Evolutionary conservation across 148 eudicot genomes (phyloP).

Genomic region (Rhododendron ferrugineum): DNA sequence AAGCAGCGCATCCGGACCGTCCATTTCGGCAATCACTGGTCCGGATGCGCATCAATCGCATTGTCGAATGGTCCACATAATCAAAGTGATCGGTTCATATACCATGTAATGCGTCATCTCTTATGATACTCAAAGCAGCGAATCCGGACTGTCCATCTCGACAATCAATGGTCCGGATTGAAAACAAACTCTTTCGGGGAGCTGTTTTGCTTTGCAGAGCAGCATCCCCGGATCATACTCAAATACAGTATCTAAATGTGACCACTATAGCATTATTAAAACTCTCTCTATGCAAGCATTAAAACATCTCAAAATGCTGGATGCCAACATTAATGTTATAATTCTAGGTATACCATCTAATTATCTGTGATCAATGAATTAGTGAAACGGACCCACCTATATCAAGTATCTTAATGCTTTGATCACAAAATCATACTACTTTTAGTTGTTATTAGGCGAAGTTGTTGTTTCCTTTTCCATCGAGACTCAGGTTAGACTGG

Average conservation of each 20-base stretch:
- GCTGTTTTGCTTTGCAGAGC: no score
- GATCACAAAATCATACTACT: no score
- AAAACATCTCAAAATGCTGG: background rate
- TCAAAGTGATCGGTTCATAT: background rate
- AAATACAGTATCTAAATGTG: background rate
- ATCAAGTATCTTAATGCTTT: no score
- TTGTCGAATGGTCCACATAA: background rate
- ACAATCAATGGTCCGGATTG: no score
- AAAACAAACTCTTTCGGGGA: no score
- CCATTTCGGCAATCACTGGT: no score
- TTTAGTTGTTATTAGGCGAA: no score
- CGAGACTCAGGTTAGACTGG: background rate
- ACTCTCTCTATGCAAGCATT: background rate
- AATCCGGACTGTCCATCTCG: no score
- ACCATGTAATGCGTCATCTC: background rate
- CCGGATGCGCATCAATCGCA: background rate
- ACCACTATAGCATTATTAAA: background rate
- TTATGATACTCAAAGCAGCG: no score
- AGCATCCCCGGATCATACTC: background rate
- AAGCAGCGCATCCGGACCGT: no score
- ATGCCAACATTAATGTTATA: background rate
- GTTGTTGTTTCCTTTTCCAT: background rate
- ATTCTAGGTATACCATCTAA: background rate
- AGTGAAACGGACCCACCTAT: no score
- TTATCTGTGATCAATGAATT: background rate